phyloP scores from a whole-genome alignment of 495 filamentous ascomycete genomes.

The Xylaria cubensis region DNA sequence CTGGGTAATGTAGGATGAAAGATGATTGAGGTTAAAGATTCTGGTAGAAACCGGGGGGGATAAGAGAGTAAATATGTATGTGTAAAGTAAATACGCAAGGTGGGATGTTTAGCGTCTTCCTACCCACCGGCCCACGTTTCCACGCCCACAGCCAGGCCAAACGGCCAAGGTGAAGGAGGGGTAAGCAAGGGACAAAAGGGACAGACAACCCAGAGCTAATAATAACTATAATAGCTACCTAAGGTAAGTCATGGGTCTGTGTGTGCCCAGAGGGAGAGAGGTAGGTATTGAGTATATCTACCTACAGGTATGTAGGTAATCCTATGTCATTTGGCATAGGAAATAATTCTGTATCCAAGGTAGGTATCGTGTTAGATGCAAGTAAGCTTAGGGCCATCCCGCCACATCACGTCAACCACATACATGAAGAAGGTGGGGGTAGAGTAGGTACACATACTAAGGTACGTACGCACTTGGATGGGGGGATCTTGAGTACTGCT shows the following conservation, averaged over 20 bases:
- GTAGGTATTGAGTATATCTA: background rate
- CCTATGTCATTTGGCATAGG: background rate
- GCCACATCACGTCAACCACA: constrained; percentile 16
- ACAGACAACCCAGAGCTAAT: background rate
- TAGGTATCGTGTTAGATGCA: background rate
- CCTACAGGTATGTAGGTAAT: no score
- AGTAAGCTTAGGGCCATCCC: background rate
- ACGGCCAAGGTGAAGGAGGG: constrained; percentile 2
- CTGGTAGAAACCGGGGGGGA: background rate
- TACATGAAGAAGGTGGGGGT: background rate
- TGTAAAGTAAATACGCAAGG: constrained; percentile 3
- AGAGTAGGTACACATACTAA: background rate
- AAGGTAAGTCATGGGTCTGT: background rate
- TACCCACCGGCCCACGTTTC: background rate
- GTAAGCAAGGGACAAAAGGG: background rate
- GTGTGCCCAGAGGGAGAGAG: background rate
- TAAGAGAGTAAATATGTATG: constrained; percentile 12
- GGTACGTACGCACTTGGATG: background rate
- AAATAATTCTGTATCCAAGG: background rate
- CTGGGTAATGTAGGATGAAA: background rate
- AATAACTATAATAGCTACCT: background rate
- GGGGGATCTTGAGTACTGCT: background rate
- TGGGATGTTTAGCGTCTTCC: constrained; percentile 30
- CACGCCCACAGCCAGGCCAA: background rate
- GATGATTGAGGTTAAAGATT: constrained; percentile 14